Evolutionary conservation across 2,329 filamentous ascomycete genomes (phyloP).

Genomic region (Monosporascus sp.): DNA sequence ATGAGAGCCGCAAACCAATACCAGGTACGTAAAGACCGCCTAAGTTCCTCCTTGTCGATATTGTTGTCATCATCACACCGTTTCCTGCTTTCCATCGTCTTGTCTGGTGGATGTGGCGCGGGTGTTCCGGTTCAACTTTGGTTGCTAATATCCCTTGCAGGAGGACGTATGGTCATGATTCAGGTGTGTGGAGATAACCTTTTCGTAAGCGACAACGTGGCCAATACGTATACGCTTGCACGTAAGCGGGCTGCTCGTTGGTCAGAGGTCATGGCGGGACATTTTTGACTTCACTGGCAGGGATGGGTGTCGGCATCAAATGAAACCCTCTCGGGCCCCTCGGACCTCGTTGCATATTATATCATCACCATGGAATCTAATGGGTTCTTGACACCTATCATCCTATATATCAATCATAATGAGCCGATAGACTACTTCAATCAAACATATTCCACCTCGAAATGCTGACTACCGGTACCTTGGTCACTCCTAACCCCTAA

Average conservation of each 20-base stretch:
- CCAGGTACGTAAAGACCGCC: constrained; percentile 59
- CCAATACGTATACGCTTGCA: constrained; percentile 21
- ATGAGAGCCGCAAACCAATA: constrained; percentile 96
- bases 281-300: not conserved
- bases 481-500: too few species aligned
- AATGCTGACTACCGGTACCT: too few species aligned
- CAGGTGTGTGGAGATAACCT: constrained; percentile 7
- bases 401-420: too few species aligned
- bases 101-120: not conserved
- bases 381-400: too few species aligned
- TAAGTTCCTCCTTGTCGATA: constrained; percentile 1
- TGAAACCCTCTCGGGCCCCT: not conserved
- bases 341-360: too few species aligned
- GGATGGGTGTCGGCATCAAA: not conserved
- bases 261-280: not conserved
- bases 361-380: too few species aligned
- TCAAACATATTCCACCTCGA: too few species aligned
- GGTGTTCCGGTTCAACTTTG: not conserved
- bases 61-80: not conserved
- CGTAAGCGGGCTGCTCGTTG: constrained; percentile 13
- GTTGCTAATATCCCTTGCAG: constrained; percentile 37
- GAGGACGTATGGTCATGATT: constrained; percentile 67
- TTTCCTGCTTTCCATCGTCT: not conserved
- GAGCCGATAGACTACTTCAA: too few species aligned
- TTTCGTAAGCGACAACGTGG: constrained; percentile 17